A percentile compares a stretch with the other conserved stretches of the same genome.
Evolutionary conservation across 2,329 filamentous ascomycete species (phyloP).

Genomic region (Cladophialophora exuberans): DNA sequence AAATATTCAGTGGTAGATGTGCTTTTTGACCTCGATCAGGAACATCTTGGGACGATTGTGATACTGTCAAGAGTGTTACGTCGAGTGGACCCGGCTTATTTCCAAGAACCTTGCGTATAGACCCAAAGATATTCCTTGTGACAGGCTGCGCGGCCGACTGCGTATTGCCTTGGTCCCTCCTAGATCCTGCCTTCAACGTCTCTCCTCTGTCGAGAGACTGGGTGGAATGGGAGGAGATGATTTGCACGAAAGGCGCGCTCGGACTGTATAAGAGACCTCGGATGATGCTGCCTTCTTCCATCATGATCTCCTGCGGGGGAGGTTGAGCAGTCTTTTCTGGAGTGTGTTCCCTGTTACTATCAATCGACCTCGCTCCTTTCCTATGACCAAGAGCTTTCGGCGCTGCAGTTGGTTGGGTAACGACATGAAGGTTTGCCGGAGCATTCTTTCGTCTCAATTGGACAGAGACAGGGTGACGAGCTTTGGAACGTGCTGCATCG

Average conservation of each 20-base stretch:
- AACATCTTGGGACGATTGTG: slow-evolving; percentile 25
- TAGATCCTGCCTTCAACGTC: neutral
- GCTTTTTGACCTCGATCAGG: slow-evolving; percentile 39
- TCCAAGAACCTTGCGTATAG: slow-evolving; percentile 80
- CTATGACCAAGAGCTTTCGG: slow-evolving; percentile 66
- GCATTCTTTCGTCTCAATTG: slow-evolving; percentile 37
- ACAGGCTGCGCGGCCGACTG: slow-evolving; percentile 55
- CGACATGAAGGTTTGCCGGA: slow-evolving; percentile 35
- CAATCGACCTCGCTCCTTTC: slow-evolving; percentile 75
- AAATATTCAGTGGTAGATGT: slow-evolving; percentile 48
- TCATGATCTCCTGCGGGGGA: slow-evolving; percentile 32
- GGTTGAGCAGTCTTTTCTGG: slow-evolving; percentile 66
- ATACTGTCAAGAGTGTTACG: slow-evolving; percentile 29
- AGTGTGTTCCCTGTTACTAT: slow-evolving; percentile 62
- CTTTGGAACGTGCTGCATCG: slow-evolving; percentile 37
- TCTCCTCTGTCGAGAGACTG: slow-evolving; percentile 43
- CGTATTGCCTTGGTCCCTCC: slow-evolving; percentile 17
- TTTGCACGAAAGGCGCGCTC: slow-evolving; percentile 71
- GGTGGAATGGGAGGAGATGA: slow-evolving; percentile 62
- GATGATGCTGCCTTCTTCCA: slow-evolving; percentile 72
- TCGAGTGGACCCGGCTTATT: slow-evolving; percentile 50
- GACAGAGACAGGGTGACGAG: slow-evolving; percentile 48
- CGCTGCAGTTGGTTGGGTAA: slow-evolving; percentile 47
- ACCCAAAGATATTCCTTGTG: slow-evolving; percentile 84
- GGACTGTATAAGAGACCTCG: slow-evolving; percentile 84